phyloP scores from a whole-genome alignment of 805 yeast species.

The Candida boleticola region DNA sequence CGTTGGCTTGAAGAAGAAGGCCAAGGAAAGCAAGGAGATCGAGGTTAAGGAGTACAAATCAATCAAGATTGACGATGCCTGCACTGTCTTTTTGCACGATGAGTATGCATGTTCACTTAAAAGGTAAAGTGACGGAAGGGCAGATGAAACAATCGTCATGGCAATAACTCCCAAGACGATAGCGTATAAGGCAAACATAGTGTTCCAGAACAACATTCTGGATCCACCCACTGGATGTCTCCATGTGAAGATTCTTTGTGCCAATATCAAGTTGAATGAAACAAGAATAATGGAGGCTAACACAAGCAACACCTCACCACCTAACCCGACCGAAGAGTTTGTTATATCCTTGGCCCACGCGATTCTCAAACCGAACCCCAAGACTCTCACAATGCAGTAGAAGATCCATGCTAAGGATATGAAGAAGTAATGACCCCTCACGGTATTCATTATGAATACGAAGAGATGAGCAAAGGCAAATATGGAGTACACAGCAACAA shows the following conservation, averaged over 20 bases:
- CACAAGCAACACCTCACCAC: constrained; percentile 54
- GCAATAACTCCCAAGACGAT: constrained; percentile 56
- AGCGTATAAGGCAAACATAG: constrained; percentile 50
- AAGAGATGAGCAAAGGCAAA: constrained; percentile 44
- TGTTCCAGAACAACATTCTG: constrained; percentile 45
- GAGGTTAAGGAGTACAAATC: constrained; percentile 53
- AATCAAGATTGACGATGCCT: constrained; percentile 35
- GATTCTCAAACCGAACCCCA: constrained; percentile 60
- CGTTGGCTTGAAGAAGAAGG: constrained; percentile 59
- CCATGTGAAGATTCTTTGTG: constrained; percentile 75
- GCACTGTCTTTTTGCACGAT: constrained; percentile 54
- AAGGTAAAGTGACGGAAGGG: constrained; percentile 57
- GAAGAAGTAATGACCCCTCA: constrained; percentile 61
- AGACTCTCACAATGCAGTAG: constrained; percentile 50
- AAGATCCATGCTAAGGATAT: constrained; percentile 52
- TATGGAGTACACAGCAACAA: constrained; percentile 50
- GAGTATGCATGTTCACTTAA: constrained; percentile 41
- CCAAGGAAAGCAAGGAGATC: constrained; percentile 44
- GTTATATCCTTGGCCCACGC: constrained; percentile 56
- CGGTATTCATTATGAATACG: constrained; percentile 48
- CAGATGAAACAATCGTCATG: constrained; percentile 71
- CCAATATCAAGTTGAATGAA: constrained; percentile 60
- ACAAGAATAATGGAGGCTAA: constrained; percentile 57
- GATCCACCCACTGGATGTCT: constrained; percentile 71
- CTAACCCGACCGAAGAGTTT: constrained; percentile 49